Percentiles rank a stretch among this genome's conserved stretches.
These are phyloP conservation scores for Triangularia verruculosa DNA, from an alignment of 2,329 filamentous ascomycete species.

Conservation along the genomic window DNA sequence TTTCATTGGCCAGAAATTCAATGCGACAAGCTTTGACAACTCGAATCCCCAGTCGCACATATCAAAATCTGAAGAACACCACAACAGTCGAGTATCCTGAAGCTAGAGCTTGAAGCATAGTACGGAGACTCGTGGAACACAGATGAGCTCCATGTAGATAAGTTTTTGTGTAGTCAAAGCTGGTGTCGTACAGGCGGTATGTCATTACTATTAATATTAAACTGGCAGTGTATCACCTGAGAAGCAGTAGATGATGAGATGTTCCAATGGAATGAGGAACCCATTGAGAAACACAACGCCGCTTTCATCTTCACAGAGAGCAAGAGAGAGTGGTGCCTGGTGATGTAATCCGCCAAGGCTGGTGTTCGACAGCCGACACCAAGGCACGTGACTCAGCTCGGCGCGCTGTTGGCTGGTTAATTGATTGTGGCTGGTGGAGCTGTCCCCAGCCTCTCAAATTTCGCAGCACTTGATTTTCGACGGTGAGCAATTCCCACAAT, in stretches of 20 bases:
- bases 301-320: background rate
- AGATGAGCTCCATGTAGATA: too few species aligned
- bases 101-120: too few species aligned
- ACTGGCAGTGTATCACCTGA: too few species aligned
- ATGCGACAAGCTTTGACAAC: background rate
- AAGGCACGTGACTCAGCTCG: constrained; percentile 5
- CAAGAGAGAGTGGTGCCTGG: background rate
- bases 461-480: constrained; percentile 16
- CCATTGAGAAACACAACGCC: background rate
- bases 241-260: too few species aligned
- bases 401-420: constrained; percentile 1
- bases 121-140: too few species aligned
- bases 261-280: background rate
- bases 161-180: too few species aligned
- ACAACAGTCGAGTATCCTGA: background rate
- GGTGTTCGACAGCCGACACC: constrained; percentile 2
- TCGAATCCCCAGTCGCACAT: background rate
- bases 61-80: background rate
- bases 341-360: constrained; percentile 13
- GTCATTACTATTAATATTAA: too few species aligned
- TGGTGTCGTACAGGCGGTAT: too few species aligned
- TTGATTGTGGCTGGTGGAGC: constrained; percentile 21
- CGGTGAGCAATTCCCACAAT: background rate
- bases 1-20: background rate
- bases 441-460: constrained; percentile 30